Evolutionary conservation across 2,329 filamentous ascomycete genomes (phyloP), one percentile per base, ranked within the genome.

Genomic region (Botrytis paeoniae): DNA sequence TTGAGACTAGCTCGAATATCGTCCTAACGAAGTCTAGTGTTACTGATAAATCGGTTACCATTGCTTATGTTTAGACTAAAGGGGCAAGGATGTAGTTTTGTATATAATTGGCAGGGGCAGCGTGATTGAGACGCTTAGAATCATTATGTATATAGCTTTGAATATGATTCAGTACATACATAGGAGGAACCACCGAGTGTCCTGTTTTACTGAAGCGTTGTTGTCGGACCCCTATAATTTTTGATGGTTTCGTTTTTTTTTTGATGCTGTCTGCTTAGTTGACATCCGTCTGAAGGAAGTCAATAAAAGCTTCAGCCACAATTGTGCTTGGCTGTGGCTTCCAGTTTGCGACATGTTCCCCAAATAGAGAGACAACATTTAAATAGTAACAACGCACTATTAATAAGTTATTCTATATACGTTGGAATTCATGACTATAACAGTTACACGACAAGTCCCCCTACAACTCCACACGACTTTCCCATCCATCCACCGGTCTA

Each of bases 401-500:
- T 57, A 57, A 29, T 29, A 57, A 57, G 51, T n/a, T 39, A 12
- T 39, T 61, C 35, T 39, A 61, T 61, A 61, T 61, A 61, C 22
- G 32, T 25, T 39, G 10, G 59, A 22, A 39, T n/a, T 16, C 4
- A 16, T 16, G 51, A 57, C 51, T 57, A 57, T 29, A 57, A 18
- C 29, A 18, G 51, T 57, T 29, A 25, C 20, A 61, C 32, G 39
- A 39, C 3, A 65, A 37, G 9, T 10, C 8, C 32, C 39, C 10
- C 41, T 29, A 59, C 48, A 62, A 20, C 20, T 61, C 22, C 29
- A 45, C 20, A 35, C 29, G 39, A 57, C 64, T 70, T 45, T 70
- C 43, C 65, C 70, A 70, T 22, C 64, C 59, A 64, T 73, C 71
- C 1, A 70, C 41, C 20, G 48, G 29, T 16, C 16, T 37, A 57